phyloP scores from a whole-genome alignment of 2,329 filamentous ascomycete genomes.

The Colletotrichum tropicale region DNA sequence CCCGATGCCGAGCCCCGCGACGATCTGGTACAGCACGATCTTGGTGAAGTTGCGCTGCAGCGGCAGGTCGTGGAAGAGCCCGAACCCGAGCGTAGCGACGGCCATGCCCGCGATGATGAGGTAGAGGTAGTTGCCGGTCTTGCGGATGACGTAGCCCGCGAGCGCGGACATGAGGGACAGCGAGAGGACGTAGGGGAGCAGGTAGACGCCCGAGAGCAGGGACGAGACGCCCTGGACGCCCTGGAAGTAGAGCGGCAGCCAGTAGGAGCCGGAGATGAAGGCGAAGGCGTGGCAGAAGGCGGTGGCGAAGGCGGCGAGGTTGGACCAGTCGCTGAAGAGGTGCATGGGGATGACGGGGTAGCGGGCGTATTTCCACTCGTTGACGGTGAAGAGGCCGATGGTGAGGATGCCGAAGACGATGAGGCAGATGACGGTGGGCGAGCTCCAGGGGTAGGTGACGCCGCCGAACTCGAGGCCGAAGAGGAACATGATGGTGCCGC shows the following conservation, averaged over 20 bases:
- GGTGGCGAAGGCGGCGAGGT: conserved; percentile 58
- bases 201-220: conserved; percentile 63
- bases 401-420: conserved; percentile 62
- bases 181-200: conserved; percentile 65
- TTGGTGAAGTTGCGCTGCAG: conserved; percentile 50
- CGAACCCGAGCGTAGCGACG: conserved; percentile 64
- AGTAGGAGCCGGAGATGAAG: conserved; percentile 72
- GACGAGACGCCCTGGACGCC: conserved; percentile 66
- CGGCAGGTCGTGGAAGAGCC: conserved; percentile 60
- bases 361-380: conserved; percentile 67
- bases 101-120: conserved; percentile 58
- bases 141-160: conserved; percentile 47
- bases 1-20: conserved; percentile 65
- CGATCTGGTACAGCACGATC: conserved; percentile 60
- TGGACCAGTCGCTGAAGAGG: conserved; percentile 62
- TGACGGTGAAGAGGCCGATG: conserved; percentile 57
- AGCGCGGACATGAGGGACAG: conserved; percentile 46
- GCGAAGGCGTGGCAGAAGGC: conserved; percentile 55
- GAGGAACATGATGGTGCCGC: conserved; percentile 71
- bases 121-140: conserved; percentile 62
- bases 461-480: conserved; percentile 75
- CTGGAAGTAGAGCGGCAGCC: conserved; percentile 77
- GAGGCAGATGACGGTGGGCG: conserved; percentile 65
- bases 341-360: conserved; percentile 73
- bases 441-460: conserved; percentile 64